Percentiles rank a stretch among this genome's conserved stretches.
Evolutionary conservation across 2,329 filamentous ascomycete genomes (phyloP).

Genomic region (Aureobasidium zeae): DNA sequence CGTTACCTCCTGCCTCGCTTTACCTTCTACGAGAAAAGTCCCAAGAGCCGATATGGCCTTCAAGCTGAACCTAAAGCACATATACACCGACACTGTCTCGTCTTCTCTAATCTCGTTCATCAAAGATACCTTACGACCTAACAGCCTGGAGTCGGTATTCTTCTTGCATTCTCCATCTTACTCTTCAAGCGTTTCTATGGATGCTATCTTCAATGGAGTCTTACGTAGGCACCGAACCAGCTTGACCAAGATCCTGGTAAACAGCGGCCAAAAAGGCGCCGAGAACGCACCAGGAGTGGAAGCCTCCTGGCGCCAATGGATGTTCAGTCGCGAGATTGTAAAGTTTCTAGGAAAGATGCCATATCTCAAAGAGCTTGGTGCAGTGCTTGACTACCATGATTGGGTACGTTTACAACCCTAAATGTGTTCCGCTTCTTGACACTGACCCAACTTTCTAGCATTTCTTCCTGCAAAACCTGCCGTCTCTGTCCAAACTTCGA

Average conservation of each 20-base stretch:
- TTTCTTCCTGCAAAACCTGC: conserved; percentile 66
- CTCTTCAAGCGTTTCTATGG: conserved; percentile 52
- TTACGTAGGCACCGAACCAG: conserved; percentile 62
- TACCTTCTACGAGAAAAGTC: not conserved
- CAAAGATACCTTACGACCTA: conserved; percentile 66
- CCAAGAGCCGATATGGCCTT: not conserved
- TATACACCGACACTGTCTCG: conserved; percentile 67
- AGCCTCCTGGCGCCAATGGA: conserved; percentile 59
- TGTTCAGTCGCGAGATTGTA: conserved; percentile 58
- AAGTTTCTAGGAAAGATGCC: conserved; percentile 67
- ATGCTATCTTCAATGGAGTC: conserved; percentile 61
- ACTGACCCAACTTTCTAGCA: conserved; percentile 44
- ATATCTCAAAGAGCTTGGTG: conserved; percentile 59
- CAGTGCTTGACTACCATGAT: conserved; percentile 64
- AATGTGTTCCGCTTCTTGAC: not conserved
- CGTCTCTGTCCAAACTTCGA: conserved; percentile 59
- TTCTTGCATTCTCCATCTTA: conserved; percentile 50
- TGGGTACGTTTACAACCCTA: conserved; percentile 53
- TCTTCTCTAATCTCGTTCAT: conserved; percentile 62
- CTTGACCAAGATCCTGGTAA: conserved; percentile 63
- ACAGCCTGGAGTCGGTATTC: conserved; percentile 70
- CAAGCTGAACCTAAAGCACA: conserved; percentile 57
- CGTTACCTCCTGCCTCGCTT: not conserved
- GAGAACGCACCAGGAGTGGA: conserved; percentile 31
- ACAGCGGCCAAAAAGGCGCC: conserved; percentile 52